These are phyloP conservation scores for Corniculantispora saksenae DNA, from an alignment of 2,329 filamentous ascomycete genomes.

Conservation along the genomic window DNA sequence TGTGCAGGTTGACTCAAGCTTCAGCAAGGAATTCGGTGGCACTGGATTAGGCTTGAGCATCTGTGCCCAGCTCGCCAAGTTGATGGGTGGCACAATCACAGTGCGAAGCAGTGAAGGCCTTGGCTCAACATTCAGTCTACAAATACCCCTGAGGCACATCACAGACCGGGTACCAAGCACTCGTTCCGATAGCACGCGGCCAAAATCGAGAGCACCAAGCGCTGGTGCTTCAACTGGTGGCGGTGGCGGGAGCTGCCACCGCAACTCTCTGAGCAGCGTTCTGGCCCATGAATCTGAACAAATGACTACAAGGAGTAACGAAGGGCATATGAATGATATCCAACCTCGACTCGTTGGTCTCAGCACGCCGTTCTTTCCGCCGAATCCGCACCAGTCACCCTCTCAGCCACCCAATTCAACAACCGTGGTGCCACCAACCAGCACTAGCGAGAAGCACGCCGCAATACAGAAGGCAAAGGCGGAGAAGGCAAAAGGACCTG, in stretches of 20 bases:
- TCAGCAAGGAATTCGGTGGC: conserved; percentile 88
- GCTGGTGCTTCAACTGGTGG: conserved; percentile 34
- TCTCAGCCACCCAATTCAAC: neutral
- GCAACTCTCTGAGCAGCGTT: conserved; percentile 13
- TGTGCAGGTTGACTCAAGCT: conserved; percentile 84
- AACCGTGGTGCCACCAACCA: conserved; percentile 26
- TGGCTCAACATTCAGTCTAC: conserved; percentile 80
- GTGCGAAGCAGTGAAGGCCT: conserved; percentile 71
- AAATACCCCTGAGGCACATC: conserved; percentile 77
- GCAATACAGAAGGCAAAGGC: conserved; percentile 63
- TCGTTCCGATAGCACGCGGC: conserved; percentile 28
- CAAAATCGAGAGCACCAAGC: conserved; percentile 47
- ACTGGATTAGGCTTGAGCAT: conserved; percentile 88
- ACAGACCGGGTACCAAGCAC: conserved; percentile 57
- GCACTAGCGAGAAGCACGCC: conserved; percentile 59
- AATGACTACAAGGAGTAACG: conserved; percentile 35
- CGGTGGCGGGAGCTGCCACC: conserved; percentile 2
- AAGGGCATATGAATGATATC: conserved; percentile 47
- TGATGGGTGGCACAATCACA: conserved; percentile 79
- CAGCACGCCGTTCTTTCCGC: conserved; percentile 77
- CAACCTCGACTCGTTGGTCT: conserved; percentile 81
- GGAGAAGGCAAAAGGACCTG: conserved; percentile 62
- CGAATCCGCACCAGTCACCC: conserved; percentile 33
- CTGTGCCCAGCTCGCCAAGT: conserved; percentile 77
- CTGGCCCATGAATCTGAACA: conserved; percentile 8